These are phyloP conservation scores for Sorghum bicolor DNA, from an alignment of 176 grass and related monocot genomes.

Conservation along the genomic window DNA sequence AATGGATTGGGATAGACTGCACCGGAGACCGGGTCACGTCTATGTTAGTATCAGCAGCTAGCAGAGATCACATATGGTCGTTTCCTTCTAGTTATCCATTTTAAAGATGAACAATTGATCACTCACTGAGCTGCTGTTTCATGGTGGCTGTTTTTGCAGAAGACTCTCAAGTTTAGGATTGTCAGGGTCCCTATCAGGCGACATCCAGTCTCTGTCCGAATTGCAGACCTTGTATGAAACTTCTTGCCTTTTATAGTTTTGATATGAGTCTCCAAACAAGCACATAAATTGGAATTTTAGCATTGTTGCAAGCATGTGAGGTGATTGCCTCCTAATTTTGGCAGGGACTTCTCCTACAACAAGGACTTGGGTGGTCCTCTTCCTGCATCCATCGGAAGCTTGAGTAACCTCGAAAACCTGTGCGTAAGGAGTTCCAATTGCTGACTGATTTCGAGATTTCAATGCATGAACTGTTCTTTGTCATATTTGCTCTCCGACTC, in stretches of 20 bases:
- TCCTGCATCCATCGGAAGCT: constrained; percentile 58
- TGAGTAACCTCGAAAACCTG: constrained; percentile 64
- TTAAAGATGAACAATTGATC: neutral
- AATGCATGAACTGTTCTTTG: neutral
- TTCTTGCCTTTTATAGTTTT: neutral
- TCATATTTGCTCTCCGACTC: neutral
- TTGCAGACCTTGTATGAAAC: constrained; percentile 4
- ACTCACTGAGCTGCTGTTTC: neutral
- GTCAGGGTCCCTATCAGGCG: constrained; percentile 64
- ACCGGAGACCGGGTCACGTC: constrained; percentile 17
- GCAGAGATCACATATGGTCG: constrained; percentile 8
- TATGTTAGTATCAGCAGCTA: constrained; percentile 46
- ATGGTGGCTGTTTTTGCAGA: constrained; percentile 33
- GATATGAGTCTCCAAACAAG: neutral
- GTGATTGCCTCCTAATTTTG: neutral
- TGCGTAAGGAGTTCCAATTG: constrained; percentile 23
- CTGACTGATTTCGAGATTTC: neutral
- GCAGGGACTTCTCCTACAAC: constrained; percentile 88
- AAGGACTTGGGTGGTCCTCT: constrained; percentile 47
- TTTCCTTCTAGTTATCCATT: neutral
- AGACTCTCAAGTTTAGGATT: constrained; percentile 60
- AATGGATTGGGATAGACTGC: constrained; percentile 71
- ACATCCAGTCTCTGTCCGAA: constrained; percentile 55
- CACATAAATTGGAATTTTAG: neutral
- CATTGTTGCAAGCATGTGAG: neutral